Percentiles rank a stretch among this genome's conserved stretches.
phyloP scores from a whole-genome alignment of 2,329 filamentous ascomycete species.

The Ceratocystiopsis brevicomis region DNA sequence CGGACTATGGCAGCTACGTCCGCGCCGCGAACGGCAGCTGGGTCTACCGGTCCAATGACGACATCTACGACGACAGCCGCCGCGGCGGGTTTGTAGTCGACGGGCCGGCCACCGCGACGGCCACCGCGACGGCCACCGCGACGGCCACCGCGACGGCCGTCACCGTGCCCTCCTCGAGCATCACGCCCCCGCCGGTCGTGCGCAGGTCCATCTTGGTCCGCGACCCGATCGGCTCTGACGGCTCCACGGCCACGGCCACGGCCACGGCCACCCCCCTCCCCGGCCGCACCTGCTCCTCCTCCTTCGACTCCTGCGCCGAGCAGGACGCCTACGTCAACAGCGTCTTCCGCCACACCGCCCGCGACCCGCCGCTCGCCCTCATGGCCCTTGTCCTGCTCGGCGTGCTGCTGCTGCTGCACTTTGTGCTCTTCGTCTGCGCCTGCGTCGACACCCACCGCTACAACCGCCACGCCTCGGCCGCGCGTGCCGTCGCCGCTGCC shows the following conservation, averaged over 20 bases:
- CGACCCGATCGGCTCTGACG: background rate
- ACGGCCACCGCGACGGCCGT: background rate
- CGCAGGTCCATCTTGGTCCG: too few relatives aligned
- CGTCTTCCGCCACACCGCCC: conserved; percentile 1
- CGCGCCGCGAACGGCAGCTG: conserved; percentile 6
- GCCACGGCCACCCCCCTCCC: background rate
- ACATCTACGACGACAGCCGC: background rate
- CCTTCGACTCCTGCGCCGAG: conserved; percentile 5
- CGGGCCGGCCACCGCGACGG: background rate
- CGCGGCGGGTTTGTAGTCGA: background rate
- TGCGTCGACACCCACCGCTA: conserved; percentile 8
- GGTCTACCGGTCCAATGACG: conserved; percentile 2
- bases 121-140: background rate
- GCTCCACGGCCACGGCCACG: background rate
- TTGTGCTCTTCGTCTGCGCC: conserved; percentile 9
- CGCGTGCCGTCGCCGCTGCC: background rate
- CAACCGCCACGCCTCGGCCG: background rate
- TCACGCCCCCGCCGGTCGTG: too few relatives aligned
- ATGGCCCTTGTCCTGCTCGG: conserved; percentile 18
- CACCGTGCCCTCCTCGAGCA: background rate
- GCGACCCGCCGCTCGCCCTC: background rate
- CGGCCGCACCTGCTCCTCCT: conserved; percentile 3
- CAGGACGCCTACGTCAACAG: conserved; percentile 8
- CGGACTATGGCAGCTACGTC: conserved; percentile 1
- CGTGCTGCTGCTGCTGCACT: conserved; percentile 24